A percentile compares a stretch with the other conserved stretches of the same genome.
These are phyloP conservation scores for Schizosaccharomyces cryophilus DNA, from an alignment of 805 yeast species.

Conservation along the genomic window DNA sequence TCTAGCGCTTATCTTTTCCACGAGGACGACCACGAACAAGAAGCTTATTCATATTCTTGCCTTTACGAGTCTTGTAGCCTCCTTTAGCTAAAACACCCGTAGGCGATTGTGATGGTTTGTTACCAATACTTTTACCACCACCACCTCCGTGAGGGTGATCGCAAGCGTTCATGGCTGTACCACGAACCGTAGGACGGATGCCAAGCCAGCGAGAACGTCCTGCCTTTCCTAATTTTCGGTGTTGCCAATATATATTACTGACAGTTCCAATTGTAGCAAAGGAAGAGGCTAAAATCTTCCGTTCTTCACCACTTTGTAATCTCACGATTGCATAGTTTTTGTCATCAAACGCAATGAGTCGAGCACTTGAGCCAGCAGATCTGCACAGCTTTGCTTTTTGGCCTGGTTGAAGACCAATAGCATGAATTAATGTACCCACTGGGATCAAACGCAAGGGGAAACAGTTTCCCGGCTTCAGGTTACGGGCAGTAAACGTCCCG, in stretches of 20 bases:
- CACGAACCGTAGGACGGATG: conserved; percentile 84
- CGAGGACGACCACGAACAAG: conserved; percentile 84
- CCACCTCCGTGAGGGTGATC: conserved; percentile 99
- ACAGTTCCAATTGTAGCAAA: conserved; percentile 88
- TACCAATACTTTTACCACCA: conserved; percentile 95
- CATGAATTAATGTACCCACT: conserved; percentile 75
- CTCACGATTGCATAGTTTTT: conserved; percentile 51
- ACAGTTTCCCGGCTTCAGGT: conserved; percentile 84
- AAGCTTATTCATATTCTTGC: conserved; percentile 59
- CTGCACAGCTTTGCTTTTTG: conserved; percentile 79
- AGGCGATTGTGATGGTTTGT: conserved; percentile 78
- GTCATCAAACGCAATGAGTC: conserved; percentile 55
- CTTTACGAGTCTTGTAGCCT: conserved; percentile 29
- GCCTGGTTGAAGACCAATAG: conserved; percentile 48
- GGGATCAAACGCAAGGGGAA: conserved; percentile 81
- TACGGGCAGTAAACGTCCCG: conserved; percentile 64
- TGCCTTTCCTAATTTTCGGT: conserved; percentile 79
- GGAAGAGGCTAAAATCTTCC: conserved; percentile 63
- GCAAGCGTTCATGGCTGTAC: conserved; percentile 91
- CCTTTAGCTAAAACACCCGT: conserved; percentile 50
- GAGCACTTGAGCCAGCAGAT: conserved; percentile 84
- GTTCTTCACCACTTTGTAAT: conserved; percentile 77
- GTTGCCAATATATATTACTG: conserved; percentile 80
- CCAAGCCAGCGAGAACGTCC: conserved; percentile 86
- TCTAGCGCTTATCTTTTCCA: conserved; percentile 22